Percentiles rank a stretch among this genome's conserved stretches.
Evolutionary conservation across 2,329 filamentous ascomycete genomes (phyloP).

Genomic region (Periconia sp.): DNA sequence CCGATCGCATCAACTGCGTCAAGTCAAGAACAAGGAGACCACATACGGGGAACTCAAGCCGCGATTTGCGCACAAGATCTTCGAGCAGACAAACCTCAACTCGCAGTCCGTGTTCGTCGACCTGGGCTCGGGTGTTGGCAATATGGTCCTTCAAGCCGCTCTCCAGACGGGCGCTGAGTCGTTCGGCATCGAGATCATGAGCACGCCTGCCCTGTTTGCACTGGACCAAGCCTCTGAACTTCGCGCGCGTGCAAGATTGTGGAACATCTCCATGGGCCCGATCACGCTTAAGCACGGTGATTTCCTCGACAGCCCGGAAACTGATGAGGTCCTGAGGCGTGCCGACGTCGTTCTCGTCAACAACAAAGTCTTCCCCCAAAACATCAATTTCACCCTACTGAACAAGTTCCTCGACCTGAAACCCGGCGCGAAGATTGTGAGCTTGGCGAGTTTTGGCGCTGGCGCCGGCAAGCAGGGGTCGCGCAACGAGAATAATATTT

Average conservation of each 20-base stretch:
- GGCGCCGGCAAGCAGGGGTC: conserved; percentile 73
- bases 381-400: conserved; percentile 81
- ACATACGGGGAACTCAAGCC: conserved; percentile 93
- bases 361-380: conserved; percentile 92
- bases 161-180: conserved; percentile 91
- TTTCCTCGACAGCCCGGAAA: conserved; percentile 72
- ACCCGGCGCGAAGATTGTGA: conserved; percentile 84
- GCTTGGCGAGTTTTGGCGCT: conserved; percentile 82
- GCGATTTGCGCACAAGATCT: conserved; percentile 79
- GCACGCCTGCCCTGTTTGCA: conserved; percentile 81
- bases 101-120: conserved; percentile 90
- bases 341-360: conserved; percentile 98
- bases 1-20: conserved; percentile 77
- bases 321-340: conserved; percentile 72
- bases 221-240: conserved; percentile 82
- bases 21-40: conserved; percentile 87
- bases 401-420: conserved; percentile 94
- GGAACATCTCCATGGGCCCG: conserved; percentile 79
- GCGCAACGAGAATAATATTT: conserved; percentile 76
- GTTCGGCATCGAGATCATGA: conserved; percentile 97
- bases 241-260: conserved; percentile 78
- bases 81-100: conserved; percentile 75
- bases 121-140: conserved; percentile 92
- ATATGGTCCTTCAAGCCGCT: conserved; percentile 91
- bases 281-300: conserved; percentile 82